Conservation (phyloP, 2,329 filamentous ascomycete species). For the Lasiodiplodia hormozganensis region DNA sequence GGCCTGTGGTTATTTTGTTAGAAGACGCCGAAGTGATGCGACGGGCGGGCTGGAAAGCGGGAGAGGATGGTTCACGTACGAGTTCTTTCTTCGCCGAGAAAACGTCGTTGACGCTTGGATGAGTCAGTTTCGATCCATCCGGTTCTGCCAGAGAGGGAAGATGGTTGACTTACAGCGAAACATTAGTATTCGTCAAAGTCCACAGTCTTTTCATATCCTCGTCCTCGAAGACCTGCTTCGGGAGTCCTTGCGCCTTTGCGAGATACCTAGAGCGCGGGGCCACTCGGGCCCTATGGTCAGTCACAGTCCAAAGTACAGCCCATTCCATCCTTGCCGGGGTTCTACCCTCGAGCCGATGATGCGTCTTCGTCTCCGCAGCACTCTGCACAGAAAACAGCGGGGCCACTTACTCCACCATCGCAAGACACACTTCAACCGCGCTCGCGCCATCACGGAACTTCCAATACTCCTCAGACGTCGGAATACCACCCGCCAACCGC, state of each 20-base stretch:
- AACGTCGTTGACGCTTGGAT: not conserved
- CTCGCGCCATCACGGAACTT: not conserved
- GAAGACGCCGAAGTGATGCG: not conserved
- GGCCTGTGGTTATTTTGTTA: not conserved
- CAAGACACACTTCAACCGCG: not conserved
- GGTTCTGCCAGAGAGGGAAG: not conserved
- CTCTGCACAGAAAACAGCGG: not conserved
- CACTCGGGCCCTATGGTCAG: not conserved
- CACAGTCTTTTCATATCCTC: not conserved
- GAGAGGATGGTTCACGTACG: not conserved
- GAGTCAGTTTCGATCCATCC: not conserved
- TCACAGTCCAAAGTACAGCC: not conserved
- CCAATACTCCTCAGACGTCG: not conserved
- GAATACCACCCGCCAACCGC: not conserved
- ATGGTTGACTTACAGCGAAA: not conserved
- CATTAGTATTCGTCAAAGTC: not conserved
- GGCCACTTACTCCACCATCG: not conserved
- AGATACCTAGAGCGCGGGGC: not conserved
- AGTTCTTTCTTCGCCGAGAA: not conserved
- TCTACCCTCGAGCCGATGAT: not conserved
- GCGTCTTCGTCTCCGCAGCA: fast-evolving
- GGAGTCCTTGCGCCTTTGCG: not conserved
- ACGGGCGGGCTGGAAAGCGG: too few species aligned
- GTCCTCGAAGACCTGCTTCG: not conserved
- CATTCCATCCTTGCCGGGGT: too few species aligned